Base-by-base conservation (phyloP, 164 flowering plant genomes). In the Santalum album region DNA sequence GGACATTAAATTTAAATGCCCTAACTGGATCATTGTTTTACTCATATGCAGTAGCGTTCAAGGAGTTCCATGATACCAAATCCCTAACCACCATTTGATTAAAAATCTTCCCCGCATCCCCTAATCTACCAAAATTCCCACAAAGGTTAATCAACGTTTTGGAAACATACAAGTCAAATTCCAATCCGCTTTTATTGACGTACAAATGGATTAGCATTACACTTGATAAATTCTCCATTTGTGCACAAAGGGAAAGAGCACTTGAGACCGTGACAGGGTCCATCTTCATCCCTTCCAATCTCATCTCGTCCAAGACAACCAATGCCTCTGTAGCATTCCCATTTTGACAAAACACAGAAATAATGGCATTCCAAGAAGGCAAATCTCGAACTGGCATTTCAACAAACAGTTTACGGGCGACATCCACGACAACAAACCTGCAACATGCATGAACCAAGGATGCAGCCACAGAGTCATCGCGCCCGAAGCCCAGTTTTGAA, bases 101-200 rank as follows among this genome's bases (percentile, higher is more conserved):
- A n/a, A n/a, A n/a, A n/a, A n/a, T n/a, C n/a, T n/a, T n/a, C 25
- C 35, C 63, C 0, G 83, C 80, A 59, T 63, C 54, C 43, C 27
- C 62, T 42, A 78, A 49, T 29, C 44, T 53, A 50, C 78, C 79
- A 25, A 73, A 70, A 58, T 76, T 79, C 4, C 83, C 75, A 62
- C 81, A 81, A 83, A 79, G 76, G 56, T 79, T 76, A 57, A 84
- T 82, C 73, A 82, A 66, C 26, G 85, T 79, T 67, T 84, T 84
- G 3, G 78, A 75, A 16, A 84, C 87, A 59, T 69, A 85, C 46
- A 73, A 24, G 46, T 83, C 80, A 26, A 49, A 56, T 21, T 71
- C 80, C 59, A 83, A 49, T 6, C 87, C 87, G 49, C 71, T 67
- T 51, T 83, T 83, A 50, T 80, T 62, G 39, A 53, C 76, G 60